Evolutionary conservation across 768 basidiomycete genomes (phyloP).

Genomic region (Serendipita sp.): DNA sequence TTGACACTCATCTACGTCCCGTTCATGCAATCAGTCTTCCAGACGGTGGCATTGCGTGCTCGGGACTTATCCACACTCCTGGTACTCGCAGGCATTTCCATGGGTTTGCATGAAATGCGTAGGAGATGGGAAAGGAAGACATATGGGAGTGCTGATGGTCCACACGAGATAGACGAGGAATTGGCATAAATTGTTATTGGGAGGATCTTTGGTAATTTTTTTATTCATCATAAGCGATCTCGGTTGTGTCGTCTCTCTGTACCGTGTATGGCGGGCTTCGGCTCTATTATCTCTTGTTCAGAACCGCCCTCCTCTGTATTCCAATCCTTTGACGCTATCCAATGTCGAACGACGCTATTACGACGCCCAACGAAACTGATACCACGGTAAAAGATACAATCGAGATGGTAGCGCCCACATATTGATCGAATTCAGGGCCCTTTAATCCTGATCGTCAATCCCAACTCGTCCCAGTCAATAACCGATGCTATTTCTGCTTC

Average conservation of each 20-base stretch:
- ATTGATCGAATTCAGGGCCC: background rate
- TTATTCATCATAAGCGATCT: slow-evolving; percentile 1
- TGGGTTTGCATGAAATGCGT: slow-evolving; percentile 60
- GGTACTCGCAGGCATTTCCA: slow-evolving; percentile 45
- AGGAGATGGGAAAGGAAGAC: slow-evolving; percentile 57
- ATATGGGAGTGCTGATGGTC: slow-evolving; percentile 2
- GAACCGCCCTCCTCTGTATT: background rate
- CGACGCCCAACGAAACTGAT: no score
- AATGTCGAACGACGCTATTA: background rate
- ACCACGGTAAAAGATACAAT: no score
- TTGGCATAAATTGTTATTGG: background rate
- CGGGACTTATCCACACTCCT: slow-evolving; percentile 60
- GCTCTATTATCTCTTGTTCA: background rate
- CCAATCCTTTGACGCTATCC: background rate
- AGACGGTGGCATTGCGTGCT: slow-evolving; percentile 63
- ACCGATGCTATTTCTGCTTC: slow-evolving; percentile 15
- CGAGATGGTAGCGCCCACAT: background rate
- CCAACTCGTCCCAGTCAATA: slow-evolving; percentile 21
- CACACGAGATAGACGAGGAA: background rate
- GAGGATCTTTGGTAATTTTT: background rate
- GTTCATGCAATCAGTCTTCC: slow-evolving; percentile 81
- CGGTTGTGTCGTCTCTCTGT: background rate
- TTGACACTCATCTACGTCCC: slow-evolving; percentile 80
- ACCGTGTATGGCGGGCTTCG: background rate
- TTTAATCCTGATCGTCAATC: slow-evolving; percentile 21